These are phyloP conservation scores for Fimicolochytrium jonesii DNA, from an alignment of 192 early-diverging fungal species.

Conservation along the genomic window DNA sequence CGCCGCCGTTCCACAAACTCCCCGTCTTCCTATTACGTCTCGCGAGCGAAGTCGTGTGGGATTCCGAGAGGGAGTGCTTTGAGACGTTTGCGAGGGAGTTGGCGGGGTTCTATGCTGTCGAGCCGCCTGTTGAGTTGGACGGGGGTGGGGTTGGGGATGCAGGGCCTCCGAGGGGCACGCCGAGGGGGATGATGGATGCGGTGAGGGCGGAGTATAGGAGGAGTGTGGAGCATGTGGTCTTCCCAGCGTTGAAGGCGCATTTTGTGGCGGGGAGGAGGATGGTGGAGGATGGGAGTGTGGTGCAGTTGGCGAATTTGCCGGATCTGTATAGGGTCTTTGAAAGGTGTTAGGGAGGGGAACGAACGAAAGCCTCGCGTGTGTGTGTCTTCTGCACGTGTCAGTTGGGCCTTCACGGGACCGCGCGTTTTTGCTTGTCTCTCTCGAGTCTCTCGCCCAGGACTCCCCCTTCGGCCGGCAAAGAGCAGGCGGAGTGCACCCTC, in stretches of 20 bases:
- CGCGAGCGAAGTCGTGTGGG: constrained; percentile 80
- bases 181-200: neutral
- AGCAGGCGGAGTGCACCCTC: too few species aligned
- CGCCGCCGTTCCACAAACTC: constrained; percentile 66
- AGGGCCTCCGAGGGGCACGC: too few species aligned
- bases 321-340: constrained; percentile 97
- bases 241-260: constrained; percentile 69
- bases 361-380: too few species aligned
- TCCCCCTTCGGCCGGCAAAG: too few species aligned
- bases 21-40: constrained; percentile 79
- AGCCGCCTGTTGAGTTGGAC: constrained; percentile 14
- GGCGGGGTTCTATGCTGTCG: constrained; percentile 57
- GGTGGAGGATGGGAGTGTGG: constrained; percentile 54
- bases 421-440: too few species aligned
- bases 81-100: constrained; percentile 64
- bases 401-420: too few species aligned
- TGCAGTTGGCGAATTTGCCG: constrained; percentile 76
- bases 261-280: constrained; percentile 66
- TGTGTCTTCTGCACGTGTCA: too few species aligned
- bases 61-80: constrained; percentile 81
- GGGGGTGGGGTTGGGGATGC: too few species aligned
- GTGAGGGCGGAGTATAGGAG: constrained; percentile 46
- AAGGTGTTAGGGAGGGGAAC: constrained; percentile 60
- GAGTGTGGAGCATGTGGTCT: constrained; percentile 73
- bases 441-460: too few species aligned